Percentiles rank a stretch among this genome's conserved stretches.
Evolutionary conservation across 257 asterid species (phyloP).

Genomic region (Jasminum sambac): DNA sequence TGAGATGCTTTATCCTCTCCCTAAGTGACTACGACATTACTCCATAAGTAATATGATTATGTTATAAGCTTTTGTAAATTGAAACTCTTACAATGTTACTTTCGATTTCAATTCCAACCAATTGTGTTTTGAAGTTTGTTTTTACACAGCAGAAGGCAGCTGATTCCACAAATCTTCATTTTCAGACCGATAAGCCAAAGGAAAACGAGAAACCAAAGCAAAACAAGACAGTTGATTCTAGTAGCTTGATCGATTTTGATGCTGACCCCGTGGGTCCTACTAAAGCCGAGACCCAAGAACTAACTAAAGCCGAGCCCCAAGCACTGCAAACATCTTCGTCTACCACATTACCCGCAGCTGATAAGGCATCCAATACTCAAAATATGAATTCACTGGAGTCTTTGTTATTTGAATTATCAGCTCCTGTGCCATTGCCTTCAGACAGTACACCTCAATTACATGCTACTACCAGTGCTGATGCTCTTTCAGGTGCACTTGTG

Average conservation of each 20-base stretch:
- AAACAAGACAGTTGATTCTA: slow-evolving; percentile 25
- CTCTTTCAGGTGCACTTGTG: slow-evolving; percentile 21
- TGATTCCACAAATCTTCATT: slow-evolving; percentile 25
- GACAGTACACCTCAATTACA: slow-evolving; percentile 25
- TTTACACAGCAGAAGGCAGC: slow-evolving; percentile 42
- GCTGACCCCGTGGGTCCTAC: slow-evolving; percentile 36
- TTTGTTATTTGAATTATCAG: slow-evolving; percentile 53
- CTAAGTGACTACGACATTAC: too few species aligned
- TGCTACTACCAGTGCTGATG: slow-evolving; percentile 16
- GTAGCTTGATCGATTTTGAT: slow-evolving; percentile 73
- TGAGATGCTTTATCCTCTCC: too few species aligned
- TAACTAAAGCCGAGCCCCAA: slow-evolving; percentile 28
- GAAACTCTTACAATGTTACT: not conserved
- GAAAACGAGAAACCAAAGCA: slow-evolving; percentile 30
- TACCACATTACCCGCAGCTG: slow-evolving; percentile 29
- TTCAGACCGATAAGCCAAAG: slow-evolving; percentile 27
- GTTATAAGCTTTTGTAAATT: not conserved
- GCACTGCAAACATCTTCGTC: slow-evolving; percentile 27
- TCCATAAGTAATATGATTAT: not conserved
- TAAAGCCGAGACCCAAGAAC: slow-evolving; percentile 30
- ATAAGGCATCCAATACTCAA: slow-evolving; percentile 32
- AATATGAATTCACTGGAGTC: slow-evolving; percentile 44
- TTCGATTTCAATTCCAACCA: not conserved
- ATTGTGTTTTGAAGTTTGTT: not conserved
- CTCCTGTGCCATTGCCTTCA: slow-evolving; percentile 33